Percentiles rank a stretch among this genome's conserved stretches.
Conservation (phyloP, 768 basidiomycete species). For the Tylopilus sp. region DNA sequence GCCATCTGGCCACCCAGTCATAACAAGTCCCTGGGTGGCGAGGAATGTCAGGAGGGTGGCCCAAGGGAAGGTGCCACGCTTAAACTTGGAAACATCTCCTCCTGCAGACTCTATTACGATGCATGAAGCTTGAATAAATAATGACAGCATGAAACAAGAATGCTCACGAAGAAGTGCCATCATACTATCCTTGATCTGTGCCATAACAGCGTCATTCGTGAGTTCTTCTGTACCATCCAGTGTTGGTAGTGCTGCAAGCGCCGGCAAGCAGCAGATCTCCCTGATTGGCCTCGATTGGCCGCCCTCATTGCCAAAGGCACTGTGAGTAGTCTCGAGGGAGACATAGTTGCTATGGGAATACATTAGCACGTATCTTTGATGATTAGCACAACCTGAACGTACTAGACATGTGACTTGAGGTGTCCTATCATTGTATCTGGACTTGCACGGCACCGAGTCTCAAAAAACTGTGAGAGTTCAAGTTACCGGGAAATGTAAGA, state of each 20-base stretch:
- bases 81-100: neutral
- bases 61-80: neutral
- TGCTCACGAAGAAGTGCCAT: neutral
- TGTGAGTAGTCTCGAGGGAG: neutral
- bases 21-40: neutral
- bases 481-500: neutral
- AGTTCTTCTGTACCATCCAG: neutral
- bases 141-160: neutral
- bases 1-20: neutral
- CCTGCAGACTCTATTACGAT: neutral
- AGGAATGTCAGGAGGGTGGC: neutral
- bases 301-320: neutral
- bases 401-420: constrained; percentile 9
- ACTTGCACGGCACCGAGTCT: neutral
- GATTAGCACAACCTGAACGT: neutral
- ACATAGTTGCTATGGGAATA: neutral
- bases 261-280: neutral
- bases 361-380: neutral
- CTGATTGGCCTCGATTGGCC: neutral
- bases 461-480: neutral
- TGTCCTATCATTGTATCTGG: neutral
- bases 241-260: neutral
- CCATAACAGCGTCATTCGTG: neutral
- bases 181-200: neutral
- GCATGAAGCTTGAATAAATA: neutral